Conservation (phyloP, 257 asterid genomes). For the Vinca minor region DNA sequence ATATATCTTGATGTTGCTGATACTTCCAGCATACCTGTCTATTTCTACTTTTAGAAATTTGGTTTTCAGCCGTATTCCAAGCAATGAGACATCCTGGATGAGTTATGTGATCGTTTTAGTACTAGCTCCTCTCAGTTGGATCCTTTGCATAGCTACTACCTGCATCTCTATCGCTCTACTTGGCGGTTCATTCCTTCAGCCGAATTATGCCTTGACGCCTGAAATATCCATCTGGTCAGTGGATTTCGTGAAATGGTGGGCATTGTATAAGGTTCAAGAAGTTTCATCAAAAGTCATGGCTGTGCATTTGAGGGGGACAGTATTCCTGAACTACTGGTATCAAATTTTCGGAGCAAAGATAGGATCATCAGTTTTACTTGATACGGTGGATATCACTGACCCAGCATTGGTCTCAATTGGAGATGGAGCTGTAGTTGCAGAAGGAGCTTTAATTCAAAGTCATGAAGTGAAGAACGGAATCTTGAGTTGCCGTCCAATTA, state of each 20-base stretch:
- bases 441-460: constrained; percentile 60
- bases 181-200: constrained; percentile 67
- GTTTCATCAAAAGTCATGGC: constrained; percentile 58
- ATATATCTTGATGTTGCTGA: constrained; percentile 42
- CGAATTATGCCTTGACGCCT: constrained; percentile 52
- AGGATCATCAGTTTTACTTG: constrained; percentile 43
- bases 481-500: constrained; percentile 37
- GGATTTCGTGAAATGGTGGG: constrained; percentile 69
- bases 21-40: constrained; percentile 49
- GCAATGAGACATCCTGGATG: constrained; percentile 26
- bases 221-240: constrained; percentile 53
- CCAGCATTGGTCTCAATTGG: constrained; percentile 57
- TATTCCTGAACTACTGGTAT: constrained; percentile 57
- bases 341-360: constrained; percentile 55
- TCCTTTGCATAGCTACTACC: constrained; percentile 55
- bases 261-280: constrained; percentile 60
- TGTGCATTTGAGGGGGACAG: constrained; percentile 61
- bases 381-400: constrained; percentile 55
- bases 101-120: constrained; percentile 32
- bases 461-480: constrained; percentile 58
- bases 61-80: constrained; percentile 22
- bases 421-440: constrained; percentile 50
- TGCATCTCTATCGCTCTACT: constrained; percentile 46
- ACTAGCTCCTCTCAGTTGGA: constrained; percentile 60
- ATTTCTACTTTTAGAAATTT: constrained; percentile 35